Evolutionary conservation across 768 basidiomycete species (phyloP).

Genomic region (Multifurca ochricompacta): DNA sequence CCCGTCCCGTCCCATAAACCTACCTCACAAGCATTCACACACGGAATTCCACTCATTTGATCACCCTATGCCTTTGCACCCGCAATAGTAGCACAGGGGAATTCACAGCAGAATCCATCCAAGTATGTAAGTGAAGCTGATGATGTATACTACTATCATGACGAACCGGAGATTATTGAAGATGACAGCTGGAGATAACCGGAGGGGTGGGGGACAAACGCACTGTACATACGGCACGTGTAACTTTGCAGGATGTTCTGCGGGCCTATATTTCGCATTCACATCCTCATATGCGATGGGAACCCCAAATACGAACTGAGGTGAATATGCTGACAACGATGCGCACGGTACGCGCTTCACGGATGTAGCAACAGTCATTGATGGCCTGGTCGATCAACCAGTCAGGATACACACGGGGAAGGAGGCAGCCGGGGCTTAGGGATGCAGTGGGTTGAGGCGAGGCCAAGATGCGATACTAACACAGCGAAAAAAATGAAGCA

Average conservation of each 20-base stretch:
- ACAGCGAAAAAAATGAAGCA: neutral
- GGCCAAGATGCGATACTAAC: neutral
- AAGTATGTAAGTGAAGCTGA: neutral
- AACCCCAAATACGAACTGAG: constrained; percentile 3
- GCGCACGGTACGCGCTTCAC: too few species aligned
- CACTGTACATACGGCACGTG: neutral
- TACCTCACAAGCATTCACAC: too few species aligned
- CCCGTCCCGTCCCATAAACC: too few species aligned
- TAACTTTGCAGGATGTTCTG: neutral
- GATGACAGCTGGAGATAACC: neutral
- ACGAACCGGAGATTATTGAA: neutral
- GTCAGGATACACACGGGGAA: neutral
- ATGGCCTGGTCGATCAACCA: neutral
- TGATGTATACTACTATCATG: neutral
- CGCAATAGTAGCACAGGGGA: neutral
- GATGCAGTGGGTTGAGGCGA: neutral
- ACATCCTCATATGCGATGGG: neutral
- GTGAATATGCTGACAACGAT: neutral
- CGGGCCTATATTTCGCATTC: neutral
- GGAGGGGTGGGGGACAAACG: neutral
- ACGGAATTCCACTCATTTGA: too few species aligned
- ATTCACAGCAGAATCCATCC: neutral
- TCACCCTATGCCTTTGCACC: too few species aligned
- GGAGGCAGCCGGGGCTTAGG: neutral
- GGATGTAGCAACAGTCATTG: neutral